Evolutionary conservation across 2,329 filamentous ascomycete genomes (phyloP), one percentile per base, ranked within the genome.

Genomic region (Penicillium sp.): DNA sequence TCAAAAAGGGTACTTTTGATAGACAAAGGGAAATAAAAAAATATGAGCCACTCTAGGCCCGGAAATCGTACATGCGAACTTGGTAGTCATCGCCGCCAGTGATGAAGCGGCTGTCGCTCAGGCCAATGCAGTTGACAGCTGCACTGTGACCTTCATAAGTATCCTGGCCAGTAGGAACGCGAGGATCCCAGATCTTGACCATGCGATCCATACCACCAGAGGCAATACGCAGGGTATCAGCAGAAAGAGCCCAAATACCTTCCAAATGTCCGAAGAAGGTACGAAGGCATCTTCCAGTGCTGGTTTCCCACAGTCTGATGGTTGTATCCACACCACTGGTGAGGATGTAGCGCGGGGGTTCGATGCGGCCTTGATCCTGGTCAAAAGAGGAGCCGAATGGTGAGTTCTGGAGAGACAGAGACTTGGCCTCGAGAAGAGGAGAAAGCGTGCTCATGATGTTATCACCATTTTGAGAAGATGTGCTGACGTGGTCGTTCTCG

Each of bases 261-360:
- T 99, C 94, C 23, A 99, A 85, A 69, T 99, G 94, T 0, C 94
- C 94, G 72, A 97, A 99, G 80, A 97, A 96, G 33, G 91, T 96
- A 61, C 91, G 89, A 35, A 97, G 82, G 68, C 91, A 96, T 62
- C 86, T 86, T 38, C 91, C 91, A 0, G 89, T 89, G 6, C 84
- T 84, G 1, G 92, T 90, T 72, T 97, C 91, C 93, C 94, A 99
- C 21, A 97, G 83, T 12, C 93, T 88, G 62, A 97, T 90, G 0
- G 92, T 97, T 57, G 88, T 89, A 74, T 99, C 94, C 19, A 99
- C 83, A 0, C 91, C 92, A 50, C 91, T 93, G 0, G 93, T 97
- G 47, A 97, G 83, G 81, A 99, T 96, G 76, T 97, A 97, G 5
- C 89, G 85, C 0, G 92, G 90, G 15, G 93, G 93, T 10, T 89